Evolutionary conservation across 2,329 filamentous ascomycete species (phyloP).

Genomic region (Talaromyces albobiverticillius): DNA sequence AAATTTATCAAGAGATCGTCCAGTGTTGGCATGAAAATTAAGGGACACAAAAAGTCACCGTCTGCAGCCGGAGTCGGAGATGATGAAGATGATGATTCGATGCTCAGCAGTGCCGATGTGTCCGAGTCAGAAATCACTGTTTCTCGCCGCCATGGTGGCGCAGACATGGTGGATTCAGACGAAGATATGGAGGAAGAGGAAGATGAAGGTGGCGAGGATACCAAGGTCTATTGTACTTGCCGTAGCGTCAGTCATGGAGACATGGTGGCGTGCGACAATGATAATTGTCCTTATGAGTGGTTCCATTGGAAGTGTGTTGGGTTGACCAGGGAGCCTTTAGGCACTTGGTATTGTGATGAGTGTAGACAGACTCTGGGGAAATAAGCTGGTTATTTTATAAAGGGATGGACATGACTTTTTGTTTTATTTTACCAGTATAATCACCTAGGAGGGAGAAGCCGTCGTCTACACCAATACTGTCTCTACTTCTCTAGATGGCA

Average conservation of each 20-base stretch:
- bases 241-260: slow-evolving; percentile 64
- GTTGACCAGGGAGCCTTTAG: slow-evolving; percentile 57
- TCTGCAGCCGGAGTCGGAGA: slow-evolving; percentile 37
- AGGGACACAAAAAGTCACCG: slow-evolving; percentile 41
- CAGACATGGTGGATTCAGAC: slow-evolving; percentile 26
- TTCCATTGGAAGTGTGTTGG: slow-evolving; percentile 66
- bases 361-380: slow-evolving; percentile 44
- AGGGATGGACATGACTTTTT: neutral
- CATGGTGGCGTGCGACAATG: slow-evolving; percentile 66
- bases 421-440: too few relatives aligned
- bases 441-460: too few relatives aligned
- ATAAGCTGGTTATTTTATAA: slow-evolving; percentile 16
- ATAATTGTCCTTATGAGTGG: slow-evolving; percentile 63
- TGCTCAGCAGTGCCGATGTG: slow-evolving; percentile 50
- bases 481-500: too few relatives aligned
- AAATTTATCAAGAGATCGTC: slow-evolving; percentile 44
- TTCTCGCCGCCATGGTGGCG: slow-evolving; percentile 12
- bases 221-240: slow-evolving; percentile 65
- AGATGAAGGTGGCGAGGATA: slow-evolving; percentile 55
- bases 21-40: slow-evolving; percentile 37
- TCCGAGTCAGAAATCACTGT: slow-evolving; percentile 45
- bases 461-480: too few relatives aligned
- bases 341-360: slow-evolving; percentile 57
- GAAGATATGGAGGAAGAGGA: slow-evolving; percentile 47
- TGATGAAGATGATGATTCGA: slow-evolving; percentile 53